A percentile compares a stretch with the other conserved stretches of the same genome.
phyloP scores from a whole-genome alignment of 2,329 filamentous ascomycete genomes.

The Ascochyta clinopodiicola region DNA sequence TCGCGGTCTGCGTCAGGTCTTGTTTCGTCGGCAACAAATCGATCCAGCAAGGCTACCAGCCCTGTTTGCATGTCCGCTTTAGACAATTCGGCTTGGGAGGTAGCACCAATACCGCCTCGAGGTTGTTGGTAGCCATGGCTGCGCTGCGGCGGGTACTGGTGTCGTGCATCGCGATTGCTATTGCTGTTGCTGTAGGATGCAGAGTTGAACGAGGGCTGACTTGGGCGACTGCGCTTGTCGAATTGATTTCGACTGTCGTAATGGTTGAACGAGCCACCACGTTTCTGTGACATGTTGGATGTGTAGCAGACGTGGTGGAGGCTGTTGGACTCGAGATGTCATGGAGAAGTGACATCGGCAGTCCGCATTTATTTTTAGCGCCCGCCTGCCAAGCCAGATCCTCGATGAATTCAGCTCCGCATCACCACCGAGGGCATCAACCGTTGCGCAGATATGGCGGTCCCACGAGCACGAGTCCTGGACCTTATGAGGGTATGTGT shows the following conservation, averaged over 20 bases:
- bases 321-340: neutral
- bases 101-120: neutral
- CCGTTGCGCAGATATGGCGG: constrained; percentile 52
- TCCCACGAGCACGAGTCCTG: constrained; percentile 60
- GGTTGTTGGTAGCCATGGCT: constrained; percentile 12
- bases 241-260: constrained; percentile 24
- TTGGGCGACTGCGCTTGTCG: constrained; percentile 21
- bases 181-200: constrained; percentile 1
- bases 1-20: constrained; percentile 32
- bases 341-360: constrained; percentile 4
- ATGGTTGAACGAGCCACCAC: constrained; percentile 29
- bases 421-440: constrained; percentile 14
- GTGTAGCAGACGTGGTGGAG: neutral
- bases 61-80: constrained; percentile 37
- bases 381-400: constrained; percentile 22
- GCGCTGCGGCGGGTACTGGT: constrained; percentile 10
- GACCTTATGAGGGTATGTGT: constrained; percentile 78
- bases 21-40: constrained; percentile 38
- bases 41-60: constrained; percentile 39
- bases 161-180: constrained; percentile 2
- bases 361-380: constrained; percentile 21
- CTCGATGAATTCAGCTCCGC: constrained; percentile 20
- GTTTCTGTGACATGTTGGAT: constrained; percentile 31
- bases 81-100: constrained; percentile 22
- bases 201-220: constrained; percentile 12